phyloP scores from a whole-genome alignment of 371 early-diverging fungal species.

The Rhizomucor pusillus region DNA sequence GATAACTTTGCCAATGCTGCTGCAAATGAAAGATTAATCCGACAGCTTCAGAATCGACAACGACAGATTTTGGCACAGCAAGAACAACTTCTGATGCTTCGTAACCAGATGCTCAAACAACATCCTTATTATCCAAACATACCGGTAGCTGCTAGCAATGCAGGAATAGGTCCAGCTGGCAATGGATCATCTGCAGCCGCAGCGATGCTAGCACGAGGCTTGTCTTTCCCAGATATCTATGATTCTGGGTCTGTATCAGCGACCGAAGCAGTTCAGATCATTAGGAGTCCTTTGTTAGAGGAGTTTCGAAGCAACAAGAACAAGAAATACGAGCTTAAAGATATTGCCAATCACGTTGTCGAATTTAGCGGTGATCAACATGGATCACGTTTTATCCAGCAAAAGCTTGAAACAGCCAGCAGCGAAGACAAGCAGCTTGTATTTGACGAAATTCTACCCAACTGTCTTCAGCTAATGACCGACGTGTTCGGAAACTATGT shows the following conservation, averaged over 20 bases:
- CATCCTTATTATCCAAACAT: constrained; percentile 1
- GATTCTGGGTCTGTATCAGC: constrained; percentile 1
- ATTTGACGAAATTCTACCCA: constrained; percentile 94
- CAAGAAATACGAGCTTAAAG: constrained; percentile 90
- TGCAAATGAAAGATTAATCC: constrained; percentile 27
- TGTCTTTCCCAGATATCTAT: not conserved
- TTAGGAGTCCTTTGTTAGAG: constrained; percentile 83
- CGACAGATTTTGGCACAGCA: constrained; percentile 43
- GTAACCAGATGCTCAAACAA: constrained; percentile 41
- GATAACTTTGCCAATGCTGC: not conserved
- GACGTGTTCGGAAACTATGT: constrained; percentile 99
- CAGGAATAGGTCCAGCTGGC: constrained; percentile 5
- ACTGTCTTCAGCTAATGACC: constrained; percentile 93
- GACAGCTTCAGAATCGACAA: constrained; percentile 41
- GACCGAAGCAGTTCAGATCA: constrained; percentile 25
- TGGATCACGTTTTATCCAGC: constrained; percentile 99
- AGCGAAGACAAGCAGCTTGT: constrained; percentile 94
- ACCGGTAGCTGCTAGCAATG: constrained; percentile 13
- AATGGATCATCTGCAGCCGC: not conserved
- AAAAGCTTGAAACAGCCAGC: constrained; percentile 92
- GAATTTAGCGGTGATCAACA: constrained; percentile 99
- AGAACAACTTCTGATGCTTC: constrained; percentile 35
- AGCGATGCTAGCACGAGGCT: not conserved
- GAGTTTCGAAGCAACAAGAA: constrained; percentile 94
- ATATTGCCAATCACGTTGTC: constrained; percentile 89